These are phyloP conservation scores for Sporothrix globosa DNA, from an alignment of 2,329 filamentous ascomycete genomes.

Conservation along the genomic window DNA sequence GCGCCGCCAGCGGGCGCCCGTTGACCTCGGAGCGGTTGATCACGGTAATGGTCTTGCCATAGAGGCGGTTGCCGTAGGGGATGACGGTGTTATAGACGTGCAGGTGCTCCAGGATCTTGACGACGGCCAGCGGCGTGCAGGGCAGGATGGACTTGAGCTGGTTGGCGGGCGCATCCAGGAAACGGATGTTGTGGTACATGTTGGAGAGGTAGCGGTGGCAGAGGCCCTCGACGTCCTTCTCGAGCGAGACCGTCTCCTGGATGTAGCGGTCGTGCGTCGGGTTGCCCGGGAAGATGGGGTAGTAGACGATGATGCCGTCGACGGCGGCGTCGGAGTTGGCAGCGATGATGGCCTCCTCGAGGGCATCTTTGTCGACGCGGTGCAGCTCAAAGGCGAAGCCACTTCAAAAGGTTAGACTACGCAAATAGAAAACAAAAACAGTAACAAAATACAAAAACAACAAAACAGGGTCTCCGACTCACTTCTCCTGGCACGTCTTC, in stretches of 20 bases:
- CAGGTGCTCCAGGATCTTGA: conserved; percentile 95
- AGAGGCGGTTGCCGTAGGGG: conserved; percentile 87
- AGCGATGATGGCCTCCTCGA: conserved; percentile 84
- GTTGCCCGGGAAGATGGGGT: conserved; percentile 85
- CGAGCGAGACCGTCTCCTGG: conserved; percentile 86
- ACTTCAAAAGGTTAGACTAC: conserved; percentile 50
- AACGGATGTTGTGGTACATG: conserved; percentile 99
- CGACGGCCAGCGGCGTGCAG: conserved; percentile 91
- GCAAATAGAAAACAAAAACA: not conserved
- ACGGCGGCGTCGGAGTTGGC: conserved; percentile 79
- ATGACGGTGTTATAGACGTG: conserved; percentile 96
- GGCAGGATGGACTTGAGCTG: conserved; percentile 88
- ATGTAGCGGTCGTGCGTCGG: conserved; percentile 90
- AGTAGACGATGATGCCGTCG: conserved; percentile 96
- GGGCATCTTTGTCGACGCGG: conserved; percentile 79
- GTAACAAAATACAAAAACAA: not conserved
- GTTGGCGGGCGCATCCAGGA: conserved; percentile 77
- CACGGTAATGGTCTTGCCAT: conserved; percentile 91
- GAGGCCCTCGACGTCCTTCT: conserved; percentile 94
- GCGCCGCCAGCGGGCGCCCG: conserved; percentile 84
- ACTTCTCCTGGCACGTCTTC: conserved; percentile 97
- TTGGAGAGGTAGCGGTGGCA: conserved; percentile 95
- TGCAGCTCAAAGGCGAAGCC: conserved; percentile 89
- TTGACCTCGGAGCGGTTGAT: conserved; percentile 97
- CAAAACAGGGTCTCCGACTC: conserved; percentile 47